Conservation (phyloP, 352 stramenopile genomes). For the Phytophthora quininea region DNA sequence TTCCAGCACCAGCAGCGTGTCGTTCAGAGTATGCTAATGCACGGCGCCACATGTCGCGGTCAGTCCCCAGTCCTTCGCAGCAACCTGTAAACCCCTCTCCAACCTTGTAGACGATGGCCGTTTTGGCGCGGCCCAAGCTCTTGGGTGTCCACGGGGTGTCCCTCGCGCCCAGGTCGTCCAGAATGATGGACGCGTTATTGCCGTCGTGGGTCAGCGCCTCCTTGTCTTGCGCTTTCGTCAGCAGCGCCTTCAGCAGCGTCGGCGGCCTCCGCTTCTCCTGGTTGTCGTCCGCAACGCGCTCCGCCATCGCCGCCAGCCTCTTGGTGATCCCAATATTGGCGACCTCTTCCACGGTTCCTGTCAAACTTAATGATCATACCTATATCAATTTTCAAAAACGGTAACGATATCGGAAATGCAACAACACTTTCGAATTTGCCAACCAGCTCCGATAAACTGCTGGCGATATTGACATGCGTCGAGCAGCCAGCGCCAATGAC, state of each 20-base stretch:
- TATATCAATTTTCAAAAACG: background rate
- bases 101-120: conserved; percentile 88
- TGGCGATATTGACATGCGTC: conserved; percentile 16
- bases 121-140: conserved; percentile 83
- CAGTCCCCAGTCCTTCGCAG: background rate
- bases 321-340: conserved; percentile 7
- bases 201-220: conserved; percentile 66
- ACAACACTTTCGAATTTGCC: conserved; percentile 5
- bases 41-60: background rate
- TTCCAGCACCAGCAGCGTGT: conserved; percentile 79
- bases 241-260: conserved; percentile 47
- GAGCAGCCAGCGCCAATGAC: conserved; percentile 26
- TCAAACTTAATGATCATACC: conserved; percentile 11
- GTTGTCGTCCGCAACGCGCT: background rate
- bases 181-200: conserved; percentile 83
- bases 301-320: conserved; percentile 26
- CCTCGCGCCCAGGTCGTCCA: conserved; percentile 46
- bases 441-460: background rate
- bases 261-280: conserved; percentile 11
- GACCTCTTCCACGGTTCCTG: conserved; percentile 2
- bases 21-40: conserved; percentile 85
- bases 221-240: conserved; percentile 35
- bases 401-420: conserved; percentile 13
- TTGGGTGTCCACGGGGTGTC: conserved; percentile 86
- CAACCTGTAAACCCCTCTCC: background rate